Base-by-base conservation (phyloP, 805 yeast species). In the Phaffomyces antillensis region DNA sequence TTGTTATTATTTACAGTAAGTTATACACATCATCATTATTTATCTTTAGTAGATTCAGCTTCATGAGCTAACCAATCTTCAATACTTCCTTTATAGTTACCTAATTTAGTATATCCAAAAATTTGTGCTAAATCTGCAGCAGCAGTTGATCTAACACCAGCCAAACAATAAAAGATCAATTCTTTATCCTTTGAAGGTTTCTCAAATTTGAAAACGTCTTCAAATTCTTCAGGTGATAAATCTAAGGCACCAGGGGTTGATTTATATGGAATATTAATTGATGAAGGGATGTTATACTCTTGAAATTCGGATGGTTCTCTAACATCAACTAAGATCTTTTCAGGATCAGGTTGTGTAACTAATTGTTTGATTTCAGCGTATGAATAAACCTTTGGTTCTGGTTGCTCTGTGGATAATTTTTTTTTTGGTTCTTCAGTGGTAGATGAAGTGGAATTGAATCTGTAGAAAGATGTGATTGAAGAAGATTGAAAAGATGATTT, bases 211-310 rank as follows among this genome's bases (percentile, higher is more conserved):
- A 90, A 88, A 39, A 77, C 71, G 33, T 84, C 86, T 56, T 79
- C 75, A 58, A 93, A 91, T 52, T 86, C 96, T 44, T 86, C 95
- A 7, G 75, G 73, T 1, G 81, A 65, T 41, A 91, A 75, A 40
- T 86, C 88, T 48, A 91, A 72, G 0, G 98, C 98, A 18, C 96
- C 96, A 0, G 98, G 98, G 12, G 90, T 77, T 5, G 93, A 79
- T 59, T 88, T 88, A 67, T 81, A 83, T 17, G 99, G 98, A 46
- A 91, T 76, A 60, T 93, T 93, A 45, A 90, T 65, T 7, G 98
- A 83, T 13, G 78, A 75, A 26, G 96, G 96, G 54, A 91, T 84
- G 60, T 76, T 80, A 37, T 96, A 96, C 34, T 67, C 67, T 24
- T 55, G 49, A 57, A 67, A 73, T 66, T 91, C 99, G 24, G 71